Evolutionary conservation across 371 early-diverging fungal species (phyloP), one percentile per base, ranked within the genome.

Genomic region (Coemansia sp.): DNA sequence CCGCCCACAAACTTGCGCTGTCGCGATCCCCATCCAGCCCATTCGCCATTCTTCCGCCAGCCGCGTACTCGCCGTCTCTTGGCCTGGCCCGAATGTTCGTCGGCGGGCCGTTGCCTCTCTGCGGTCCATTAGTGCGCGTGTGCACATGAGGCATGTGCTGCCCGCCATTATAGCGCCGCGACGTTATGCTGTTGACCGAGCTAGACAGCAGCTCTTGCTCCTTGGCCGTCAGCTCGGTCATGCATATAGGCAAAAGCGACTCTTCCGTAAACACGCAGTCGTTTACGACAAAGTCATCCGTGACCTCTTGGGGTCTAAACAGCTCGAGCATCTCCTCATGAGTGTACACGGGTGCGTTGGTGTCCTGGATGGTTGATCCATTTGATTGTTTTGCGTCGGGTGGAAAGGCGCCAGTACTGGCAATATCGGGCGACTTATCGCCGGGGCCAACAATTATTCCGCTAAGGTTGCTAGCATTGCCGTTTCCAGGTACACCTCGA

Each of bases 321-420:
- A 92, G 82, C 27, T 84, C 83, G n/a, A 92, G 81, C 90, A 92
- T 90, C 58, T 84, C 82, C 34, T 90, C 92, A 68, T 88, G 89
- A n/a, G 88, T 86, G 77, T 90, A 92, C 83, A 84, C 86, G 75
- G 85, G 67, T n/a, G 66, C 18, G 22, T 37, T 31, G 5, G 60
- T 27, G 1, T 26, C 60, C 6, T 27, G 50, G 37, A 11, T 2
- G 37, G 37, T 37, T 8, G 37, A 37, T 2, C 29, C 14, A 16
- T 21, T 31, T 3, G 31, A 18, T 26, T 26, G 26, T 13, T 27
- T 37, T 27, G 57, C 56, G 47, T 47, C 54, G 24, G 27, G 26
- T 26, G 40, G 29, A 3, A 39, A 42, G 14, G 26, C 61, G 47
- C 21, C n/a, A 10, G 24, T 10, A 63, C 54, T 31, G 61, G 64